phyloP scores from a whole-genome alignment of 164 flowering plant genomes.

The Cinnamomum chago region DNA sequence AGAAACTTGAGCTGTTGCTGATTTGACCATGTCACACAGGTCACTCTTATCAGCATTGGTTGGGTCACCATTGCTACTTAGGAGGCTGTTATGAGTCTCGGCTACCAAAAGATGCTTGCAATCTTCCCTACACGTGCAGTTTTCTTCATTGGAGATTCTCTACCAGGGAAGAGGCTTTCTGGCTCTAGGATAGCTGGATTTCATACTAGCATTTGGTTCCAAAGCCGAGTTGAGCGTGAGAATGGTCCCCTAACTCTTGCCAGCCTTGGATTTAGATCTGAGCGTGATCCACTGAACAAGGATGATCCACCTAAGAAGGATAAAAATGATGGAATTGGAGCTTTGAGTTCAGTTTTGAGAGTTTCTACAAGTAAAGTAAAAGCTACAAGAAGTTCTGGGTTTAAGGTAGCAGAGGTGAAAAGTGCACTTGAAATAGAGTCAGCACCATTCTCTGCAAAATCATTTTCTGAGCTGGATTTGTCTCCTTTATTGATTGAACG shows the following conservation, averaged over 20 bases:
- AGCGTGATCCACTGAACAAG: constrained; percentile 10
- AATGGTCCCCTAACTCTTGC: constrained; percentile 42
- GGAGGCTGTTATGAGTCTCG: constrained; percentile 4
- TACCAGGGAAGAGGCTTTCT: constrained; percentile 29
- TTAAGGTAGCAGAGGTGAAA: constrained; percentile 25
- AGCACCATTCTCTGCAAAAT: constrained; percentile 69
- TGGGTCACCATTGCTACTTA: background rate
- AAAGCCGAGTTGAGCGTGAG: constrained; percentile 14
- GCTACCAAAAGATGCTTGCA: constrained; percentile 37
- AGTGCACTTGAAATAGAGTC: constrained; percentile 38
- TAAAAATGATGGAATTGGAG: constrained; percentile 15
- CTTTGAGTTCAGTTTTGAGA: constrained; percentile 19
- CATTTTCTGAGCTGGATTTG: constrained; percentile 76
- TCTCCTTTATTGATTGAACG: constrained; percentile 58
- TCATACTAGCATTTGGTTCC: constrained; percentile 26
- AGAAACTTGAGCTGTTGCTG: background rate
- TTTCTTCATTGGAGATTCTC: constrained; percentile 31
- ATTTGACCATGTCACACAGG: background rate
- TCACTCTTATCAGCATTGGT: background rate
- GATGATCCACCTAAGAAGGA: constrained; percentile 7
- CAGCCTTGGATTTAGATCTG: constrained; percentile 36
- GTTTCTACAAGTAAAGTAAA: constrained; percentile 32
- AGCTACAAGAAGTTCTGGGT: constrained; percentile 19
- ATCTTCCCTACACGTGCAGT: constrained; percentile 44
- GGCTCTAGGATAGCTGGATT: constrained; percentile 24